phyloP scores from a whole-genome alignment of 2,329 filamentous ascomycete genomes.

The Exophiala oligosperma region DNA sequence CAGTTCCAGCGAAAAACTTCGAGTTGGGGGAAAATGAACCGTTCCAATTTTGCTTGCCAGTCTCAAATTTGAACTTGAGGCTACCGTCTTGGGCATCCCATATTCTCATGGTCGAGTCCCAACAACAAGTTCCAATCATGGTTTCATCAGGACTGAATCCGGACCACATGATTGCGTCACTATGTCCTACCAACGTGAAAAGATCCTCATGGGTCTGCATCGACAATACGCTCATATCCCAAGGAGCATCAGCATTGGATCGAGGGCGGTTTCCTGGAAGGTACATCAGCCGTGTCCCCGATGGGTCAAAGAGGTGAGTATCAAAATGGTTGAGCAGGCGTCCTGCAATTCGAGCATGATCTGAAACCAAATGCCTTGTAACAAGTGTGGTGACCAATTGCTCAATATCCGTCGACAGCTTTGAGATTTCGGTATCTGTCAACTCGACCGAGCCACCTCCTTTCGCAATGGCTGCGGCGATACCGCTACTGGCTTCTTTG shows the following conservation, averaged over 20 bases:
- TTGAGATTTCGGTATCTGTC: not conserved
- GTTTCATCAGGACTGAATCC: constrained; percentile 5
- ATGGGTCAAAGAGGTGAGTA: not conserved
- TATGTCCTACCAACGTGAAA: constrained; percentile 2
- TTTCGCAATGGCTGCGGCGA: not conserved
- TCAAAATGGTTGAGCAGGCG: not conserved
- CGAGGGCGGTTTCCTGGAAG: constrained; percentile 5
- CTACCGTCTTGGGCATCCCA: not conserved
- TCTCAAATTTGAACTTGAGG: constrained; percentile 4
- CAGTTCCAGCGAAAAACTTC: not conserved
- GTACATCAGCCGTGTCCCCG: constrained; percentile 1
- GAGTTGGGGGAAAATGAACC: constrained; percentile 2
- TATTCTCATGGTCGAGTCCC: constrained; percentile 5
- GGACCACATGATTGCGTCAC: constrained; percentile 1
- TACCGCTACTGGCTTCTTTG: not conserved
- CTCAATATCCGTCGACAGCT: not conserved
- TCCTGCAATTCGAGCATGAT: not conserved
- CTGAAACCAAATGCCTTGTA: not conserved
- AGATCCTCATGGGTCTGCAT: constrained; percentile 3
- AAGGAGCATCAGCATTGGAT: constrained; percentile 1
- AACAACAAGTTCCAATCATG: constrained; percentile 3
- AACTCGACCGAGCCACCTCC: not conserved
- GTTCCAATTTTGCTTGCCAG: constrained; percentile 3
- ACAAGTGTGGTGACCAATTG: not conserved
- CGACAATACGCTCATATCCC: not conserved